Evolutionary conservation across 2,329 filamentous ascomycete species (phyloP), one percentile per base, ranked within the genome.

Genomic region (Sporothrix phasma): DNA sequence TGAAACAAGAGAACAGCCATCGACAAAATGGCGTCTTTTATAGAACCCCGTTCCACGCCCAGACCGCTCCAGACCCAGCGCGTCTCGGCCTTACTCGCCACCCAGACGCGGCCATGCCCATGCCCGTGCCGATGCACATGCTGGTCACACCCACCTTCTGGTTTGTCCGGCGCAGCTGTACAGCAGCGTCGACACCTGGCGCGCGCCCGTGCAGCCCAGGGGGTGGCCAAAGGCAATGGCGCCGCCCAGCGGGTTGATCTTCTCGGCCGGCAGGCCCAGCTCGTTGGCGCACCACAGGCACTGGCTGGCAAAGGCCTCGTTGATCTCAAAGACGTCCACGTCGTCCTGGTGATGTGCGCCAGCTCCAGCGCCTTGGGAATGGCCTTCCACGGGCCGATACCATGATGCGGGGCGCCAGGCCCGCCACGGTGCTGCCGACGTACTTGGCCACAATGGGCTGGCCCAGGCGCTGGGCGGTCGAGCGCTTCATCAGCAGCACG

Each of bases 101-200:
- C 92, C 92, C 92, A 97, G 66, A 97, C 88, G 92, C 91, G 64
- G 92, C 92, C 91, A 97, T 96, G 61, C 93, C 93, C 94, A 97
- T 97, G 62, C 92, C 93, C 2, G 93, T 97, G 61, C 93, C 94
- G 59, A 97, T 79, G 74, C 94, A 99, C 94, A 97, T 97, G 76
- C 88, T 93, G 34, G 91, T 97, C 47, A 96, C 86, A 61, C 94
- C 94, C 67, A 97, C 79, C 82, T 89, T 89, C 82, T 94, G 83
- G 65, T 87, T 86, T 62, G 85, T 94, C 74, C 93, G 82, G 82
- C 85, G 88, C 70, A 97, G 79, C 83, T 97, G 69, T 92, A 95
- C 68, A 97, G 79, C 71, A 97, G 78, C 11, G 94, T 97, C 73
- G 89, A 91, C 56, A 99, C 90, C 79, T 97, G 94, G 73, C 94